These are phyloP conservation scores for Mucor velutinosus DNA, from an alignment of 371 early-diverging fungal genomes.

Conservation along the genomic window DNA sequence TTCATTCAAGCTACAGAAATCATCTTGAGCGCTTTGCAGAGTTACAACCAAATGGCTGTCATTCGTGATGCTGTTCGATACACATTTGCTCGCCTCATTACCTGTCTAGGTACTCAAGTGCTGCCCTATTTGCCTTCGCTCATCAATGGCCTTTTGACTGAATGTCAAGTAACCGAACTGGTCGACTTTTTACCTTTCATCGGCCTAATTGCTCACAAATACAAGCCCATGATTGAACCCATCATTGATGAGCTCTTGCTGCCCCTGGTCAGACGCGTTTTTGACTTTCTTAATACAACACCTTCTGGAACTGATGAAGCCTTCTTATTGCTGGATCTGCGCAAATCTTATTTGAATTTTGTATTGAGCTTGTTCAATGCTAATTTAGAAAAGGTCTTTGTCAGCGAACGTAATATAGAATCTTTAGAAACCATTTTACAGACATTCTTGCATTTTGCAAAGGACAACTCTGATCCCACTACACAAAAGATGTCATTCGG, in stretches of 20 bases:
- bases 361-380: slow-evolving; percentile 82
- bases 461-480: slow-evolving; percentile 71
- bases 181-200: slow-evolving; percentile 89
- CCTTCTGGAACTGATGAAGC: slow-evolving; percentile 92
- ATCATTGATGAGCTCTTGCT: slow-evolving; percentile 78
- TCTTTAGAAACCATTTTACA: slow-evolving; percentile 76
- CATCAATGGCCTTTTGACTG: slow-evolving; percentile 77
- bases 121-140: slow-evolving; percentile 82
- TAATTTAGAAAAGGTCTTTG: slow-evolving; percentile 76
- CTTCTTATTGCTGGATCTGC: slow-evolving; percentile 72
- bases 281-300: slow-evolving; percentile 78
- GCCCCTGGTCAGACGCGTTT: slow-evolving; percentile 83
- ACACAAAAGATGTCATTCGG: slow-evolving; percentile 86
- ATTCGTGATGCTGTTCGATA: slow-evolving; percentile 87
- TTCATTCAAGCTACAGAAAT: slow-evolving; percentile 85
- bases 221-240: slow-evolving; percentile 65
- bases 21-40: slow-evolving; percentile 76
- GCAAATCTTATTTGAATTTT: slow-evolving; percentile 83
- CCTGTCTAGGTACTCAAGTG: slow-evolving; percentile 81
- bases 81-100: slow-evolving; percentile 86
- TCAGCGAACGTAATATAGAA: slow-evolving; percentile 75
- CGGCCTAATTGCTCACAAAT: slow-evolving; percentile 82
- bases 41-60: slow-evolving; percentile 63
- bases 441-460: slow-evolving; percentile 78
- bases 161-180: slow-evolving; percentile 79